Evolutionary conservation across 2,329 filamentous ascomycete genomes (phyloP), one percentile per base, ranked within the genome.

Genomic region (Apiospora aurea): DNA sequence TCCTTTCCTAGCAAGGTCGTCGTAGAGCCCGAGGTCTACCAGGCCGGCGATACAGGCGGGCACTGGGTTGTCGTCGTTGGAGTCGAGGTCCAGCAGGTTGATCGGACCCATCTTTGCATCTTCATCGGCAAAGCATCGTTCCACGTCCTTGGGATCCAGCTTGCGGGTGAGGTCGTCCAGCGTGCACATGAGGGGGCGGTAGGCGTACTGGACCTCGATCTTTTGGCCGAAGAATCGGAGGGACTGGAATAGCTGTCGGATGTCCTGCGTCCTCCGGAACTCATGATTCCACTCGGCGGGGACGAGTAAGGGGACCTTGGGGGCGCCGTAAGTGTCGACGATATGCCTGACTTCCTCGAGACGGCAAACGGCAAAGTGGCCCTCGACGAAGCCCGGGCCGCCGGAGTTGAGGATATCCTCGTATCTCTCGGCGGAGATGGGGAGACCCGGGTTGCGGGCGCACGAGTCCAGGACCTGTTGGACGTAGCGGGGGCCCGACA

Each of bases 1-100:
- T 11, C 68, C 68, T 41, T 57, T 69, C 68, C 68, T 38, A 11
- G 68, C 68, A 21, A 69, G 38, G 10, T 69, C 47, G 2, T 43
- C 11, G 34, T 69, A 69, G 2, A 69, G 47, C 46, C 46, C 47
- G 21, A 69, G n/a, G 47, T 69, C 68, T 4, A 53, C n/a, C 38
- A 69, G 47, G 5, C 68, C 68, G 47, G 68, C 68, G 6, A 69
- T 41, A 21, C 68, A 69, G 1, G 46, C 10, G n/a, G 68, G 68
- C 10, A 69, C 68, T 7, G 68, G 68, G n/a, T 69, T 69, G 29
- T 57, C 68, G 38, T 69, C 68, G 38, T 69, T 69, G 68, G 68
- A 51, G 47, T 69, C 68, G 21, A 69, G 68, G 68, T 69, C 68
- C 8, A 69, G 68, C 47, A 69, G 34, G 68, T 69, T 69, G 68